Evolutionary conservation across 1,284 basidiomycete species (phyloP).

Genomic region (Abortiporus biennis): DNA sequence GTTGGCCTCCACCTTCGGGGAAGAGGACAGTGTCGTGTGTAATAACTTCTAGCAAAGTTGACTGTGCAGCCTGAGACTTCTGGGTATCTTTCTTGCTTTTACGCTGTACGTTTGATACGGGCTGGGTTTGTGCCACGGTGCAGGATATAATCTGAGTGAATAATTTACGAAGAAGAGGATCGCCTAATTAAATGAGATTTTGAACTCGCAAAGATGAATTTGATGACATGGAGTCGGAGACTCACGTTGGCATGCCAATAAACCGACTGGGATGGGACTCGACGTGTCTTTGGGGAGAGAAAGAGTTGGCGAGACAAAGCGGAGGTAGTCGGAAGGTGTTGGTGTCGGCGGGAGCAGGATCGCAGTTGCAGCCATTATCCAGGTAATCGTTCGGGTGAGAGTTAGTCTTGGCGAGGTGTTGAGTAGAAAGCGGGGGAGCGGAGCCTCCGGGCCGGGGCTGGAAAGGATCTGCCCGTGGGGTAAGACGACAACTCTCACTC

Average conservation of each 20-base stretch:
- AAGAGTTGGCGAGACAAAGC: conserved; percentile 52
- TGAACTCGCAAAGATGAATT: conserved; percentile 1
- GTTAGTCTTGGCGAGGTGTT: no score
- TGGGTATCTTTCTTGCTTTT: conserved; percentile 46
- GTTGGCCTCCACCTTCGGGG: conserved; percentile 87
- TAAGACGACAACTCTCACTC: no score
- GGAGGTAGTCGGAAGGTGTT: conserved; percentile 55
- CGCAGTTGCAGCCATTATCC: conserved; percentile 24
- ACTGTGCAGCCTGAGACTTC: conserved; percentile 39
- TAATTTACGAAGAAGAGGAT: conserved; percentile 55
- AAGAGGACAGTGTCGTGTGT: conserved; percentile 84
- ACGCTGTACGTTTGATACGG: conserved; percentile 38
- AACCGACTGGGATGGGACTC: conserved; percentile 58
- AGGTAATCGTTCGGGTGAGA: no score
- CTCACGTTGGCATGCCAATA: conserved; percentile 69
- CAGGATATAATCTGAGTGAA: conserved; percentile 48
- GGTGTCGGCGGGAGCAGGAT: conserved; percentile 25
- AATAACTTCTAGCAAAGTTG: conserved; percentile 55
- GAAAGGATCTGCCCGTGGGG: no score
- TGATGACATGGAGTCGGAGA: conserved; percentile 13
- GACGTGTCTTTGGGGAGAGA: conserved; percentile 43
- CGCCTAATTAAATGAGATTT: conserved; percentile 40
- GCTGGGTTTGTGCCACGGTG: conserved; percentile 34
- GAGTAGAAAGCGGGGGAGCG: no score
- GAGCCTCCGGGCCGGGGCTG: no score